Percentiles rank a stretch among this genome's conserved stretches.
Conservation (phyloP, 2,329 filamentous ascomycete genomes). For the Trichoderma hamatum region DNA sequence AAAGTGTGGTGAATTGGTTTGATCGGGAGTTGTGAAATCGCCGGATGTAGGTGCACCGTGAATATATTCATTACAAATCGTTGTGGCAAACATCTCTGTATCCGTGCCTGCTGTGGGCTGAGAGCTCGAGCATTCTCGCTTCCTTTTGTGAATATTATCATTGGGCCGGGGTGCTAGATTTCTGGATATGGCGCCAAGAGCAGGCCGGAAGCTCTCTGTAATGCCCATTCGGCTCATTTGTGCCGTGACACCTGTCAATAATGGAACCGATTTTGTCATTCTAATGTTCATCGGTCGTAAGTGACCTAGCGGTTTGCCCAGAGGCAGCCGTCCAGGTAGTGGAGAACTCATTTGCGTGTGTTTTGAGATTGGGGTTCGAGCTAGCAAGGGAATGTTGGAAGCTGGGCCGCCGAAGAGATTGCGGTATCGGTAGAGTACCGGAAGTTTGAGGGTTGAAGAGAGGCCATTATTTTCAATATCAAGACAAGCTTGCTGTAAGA, state of each 20-base stretch:
- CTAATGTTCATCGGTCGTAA: slow-evolving; percentile 11
- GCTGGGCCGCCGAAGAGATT: slow-evolving; percentile 36
- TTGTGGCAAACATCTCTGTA: no score
- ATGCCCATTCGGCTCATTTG: not conserved
- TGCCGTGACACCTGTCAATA: slow-evolving; percentile 9
- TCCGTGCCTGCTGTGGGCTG: slow-evolving; percentile 24
- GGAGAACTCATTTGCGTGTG: slow-evolving; percentile 47
- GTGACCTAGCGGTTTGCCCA: slow-evolving; percentile 34
- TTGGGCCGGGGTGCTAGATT: slow-evolving; percentile 33
- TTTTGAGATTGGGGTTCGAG: slow-evolving; percentile 48
- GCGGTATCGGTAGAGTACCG: slow-evolving; percentile 41
- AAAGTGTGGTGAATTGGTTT: slow-evolving; percentile 37
- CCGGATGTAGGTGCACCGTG: not conserved
- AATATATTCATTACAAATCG: not conserved
- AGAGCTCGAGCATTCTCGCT: slow-evolving; percentile 36
- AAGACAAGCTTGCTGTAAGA: slow-evolving; percentile 79
- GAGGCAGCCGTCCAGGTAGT: slow-evolving; percentile 49
- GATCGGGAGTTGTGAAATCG: slow-evolving; percentile 34
- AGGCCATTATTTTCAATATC: slow-evolving; percentile 67
- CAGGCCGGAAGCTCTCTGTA: slow-evolving; percentile 37
- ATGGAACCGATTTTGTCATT: slow-evolving; percentile 18
- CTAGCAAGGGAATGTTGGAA: slow-evolving; percentile 52
- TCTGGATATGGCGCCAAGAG: slow-evolving; percentile 40
- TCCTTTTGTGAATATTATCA: slow-evolving; percentile 38
- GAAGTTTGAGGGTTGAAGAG: slow-evolving; percentile 40